Evolutionary conservation across 2,329 filamentous ascomycete species (phyloP), one percentile per base, ranked within the genome.

Genomic region (Colletotrichum eremochloae): DNA sequence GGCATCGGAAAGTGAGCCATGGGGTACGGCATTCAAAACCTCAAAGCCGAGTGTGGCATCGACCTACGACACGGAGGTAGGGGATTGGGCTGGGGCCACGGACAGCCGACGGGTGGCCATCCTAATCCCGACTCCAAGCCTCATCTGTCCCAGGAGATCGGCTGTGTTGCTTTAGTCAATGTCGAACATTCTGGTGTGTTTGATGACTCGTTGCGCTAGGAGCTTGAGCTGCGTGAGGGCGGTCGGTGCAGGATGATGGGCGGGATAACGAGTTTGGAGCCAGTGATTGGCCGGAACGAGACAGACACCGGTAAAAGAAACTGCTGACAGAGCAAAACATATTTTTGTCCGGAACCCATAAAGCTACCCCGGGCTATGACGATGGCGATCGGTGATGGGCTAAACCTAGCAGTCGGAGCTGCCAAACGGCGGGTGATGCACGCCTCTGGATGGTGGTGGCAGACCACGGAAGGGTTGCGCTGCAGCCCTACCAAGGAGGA

Each of bases 241-340:
- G 63, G 24, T 15, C 38, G 53, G 40, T 67, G 42, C 11, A 57
- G 42, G 44, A 36, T 12, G 53, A 53, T 63, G 57, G 42, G 56
- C 38, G 56, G 63, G 15, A 57, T 24, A 42, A 52, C 7, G 42
- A 38, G 50, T 31, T 63, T 42, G 20, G 29, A n/a, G 2, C 33
- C 33, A 36, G 33, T 71, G 62, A 73, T 73, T 73, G 71, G 71
- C 29, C 52, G 29, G 29, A 29, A 4, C 24, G 44, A 5, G 33
- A 65, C 36, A 31, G 36, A 24, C 29, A n/a, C 18, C 52, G 62
- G 29, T 53, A 15, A 63, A 46, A 14, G 44, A 5, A 56, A 57
- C 42, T 67, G 71, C 71, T 73, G 56, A 73, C 71, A 67, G 62
- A 73, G 63, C 61, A 63, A 67, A 67, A 42, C 56, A 24, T 71